phyloP scores from a whole-genome alignment of 2,329 filamentous ascomycete species.

The Hypocrella siamensis region DNA sequence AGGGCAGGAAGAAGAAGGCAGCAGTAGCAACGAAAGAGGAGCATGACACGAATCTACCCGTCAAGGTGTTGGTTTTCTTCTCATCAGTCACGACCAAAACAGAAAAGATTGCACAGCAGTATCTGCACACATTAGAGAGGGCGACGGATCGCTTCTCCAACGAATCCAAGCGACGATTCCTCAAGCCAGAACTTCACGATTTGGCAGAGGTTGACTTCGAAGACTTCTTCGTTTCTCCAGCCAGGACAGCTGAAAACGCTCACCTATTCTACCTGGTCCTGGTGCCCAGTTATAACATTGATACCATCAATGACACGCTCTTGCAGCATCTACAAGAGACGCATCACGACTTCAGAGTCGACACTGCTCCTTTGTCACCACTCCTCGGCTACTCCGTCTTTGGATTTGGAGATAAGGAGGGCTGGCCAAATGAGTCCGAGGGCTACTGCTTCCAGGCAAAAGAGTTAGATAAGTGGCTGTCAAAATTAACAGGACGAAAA shows the following conservation, averaged over 20 bases:
- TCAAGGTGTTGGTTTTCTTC: constrained; percentile 74
- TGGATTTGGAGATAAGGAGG: constrained; percentile 80
- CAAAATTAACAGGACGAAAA: constrained; percentile 76
- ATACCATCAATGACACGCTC: constrained; percentile 78
- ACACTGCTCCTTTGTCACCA: constrained; percentile 64
- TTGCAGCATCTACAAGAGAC: constrained; percentile 80
- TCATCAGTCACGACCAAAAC: constrained; percentile 79
- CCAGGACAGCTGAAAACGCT: constrained; percentile 39
- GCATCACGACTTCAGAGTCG: constrained; percentile 91
- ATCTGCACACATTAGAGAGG: constrained; percentile 38
- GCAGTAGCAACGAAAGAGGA: constrained; percentile 10
- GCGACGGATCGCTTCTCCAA: constrained; percentile 33
- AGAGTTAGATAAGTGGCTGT: constrained; percentile 90
- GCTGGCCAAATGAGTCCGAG: constrained; percentile 80
- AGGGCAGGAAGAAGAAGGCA: constrained; percentile 10
- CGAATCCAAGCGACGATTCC: constrained; percentile 22
- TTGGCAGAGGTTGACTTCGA: constrained; percentile 82
- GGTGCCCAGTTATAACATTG: constrained; percentile 87
- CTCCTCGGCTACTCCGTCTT: constrained; percentile 85
- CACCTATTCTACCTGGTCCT: constrained; percentile 73
- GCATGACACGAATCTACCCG: constrained; percentile 23
- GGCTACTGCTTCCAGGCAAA: constrained; percentile 89
- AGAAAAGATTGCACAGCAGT: constrained; percentile 51
- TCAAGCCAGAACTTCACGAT: constrained; percentile 53
- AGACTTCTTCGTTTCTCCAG: constrained; percentile 72